phyloP scores from a whole-genome alignment of 768 basidiomycete species.

The Pleurotus ostreatus region DNA sequence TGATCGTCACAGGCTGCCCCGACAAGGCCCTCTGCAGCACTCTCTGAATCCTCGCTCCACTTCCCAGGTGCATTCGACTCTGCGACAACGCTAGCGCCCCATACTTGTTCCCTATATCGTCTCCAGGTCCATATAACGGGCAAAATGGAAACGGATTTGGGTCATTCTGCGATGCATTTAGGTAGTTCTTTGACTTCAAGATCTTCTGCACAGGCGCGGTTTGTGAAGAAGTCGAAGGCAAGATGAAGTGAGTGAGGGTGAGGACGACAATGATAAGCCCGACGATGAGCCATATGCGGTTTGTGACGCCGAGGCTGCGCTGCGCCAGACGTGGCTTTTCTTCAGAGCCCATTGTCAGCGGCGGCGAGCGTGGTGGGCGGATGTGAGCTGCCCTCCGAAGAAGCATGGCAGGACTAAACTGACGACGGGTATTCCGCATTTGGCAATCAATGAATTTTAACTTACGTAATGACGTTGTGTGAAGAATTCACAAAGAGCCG shows the following conservation, averaged over 20 bases:
- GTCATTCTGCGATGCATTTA: constrained; percentile 56
- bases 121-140: constrained; percentile 80
- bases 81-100: constrained; percentile 71
- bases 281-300: constrained; percentile 66
- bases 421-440: not conserved
- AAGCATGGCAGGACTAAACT: not conserved
- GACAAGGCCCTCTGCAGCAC: constrained; percentile 80
- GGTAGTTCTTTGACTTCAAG: constrained; percentile 74
- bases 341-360: constrained; percentile 34
- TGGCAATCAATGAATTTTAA: not conserved
- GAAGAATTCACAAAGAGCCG: too few relatives aligned
- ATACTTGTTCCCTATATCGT: constrained; percentile 75
- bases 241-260: constrained; percentile 51
- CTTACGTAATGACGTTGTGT: too few relatives aligned
- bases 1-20: constrained; percentile 86
- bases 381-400: constrained; percentile 6
- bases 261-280: constrained; percentile 50
- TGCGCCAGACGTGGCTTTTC: constrained; percentile 51
- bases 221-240: constrained; percentile 28
- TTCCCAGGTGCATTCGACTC: constrained; percentile 74
- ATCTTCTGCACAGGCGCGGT: not conserved
- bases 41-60: constrained; percentile 76
- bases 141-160: constrained; percentile 89
- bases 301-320: constrained; percentile 58
- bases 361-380: not conserved